phyloP scores from a whole-genome alignment of 2,329 filamentous ascomycete species.

The Colletotrichum orbiculare region DNA sequence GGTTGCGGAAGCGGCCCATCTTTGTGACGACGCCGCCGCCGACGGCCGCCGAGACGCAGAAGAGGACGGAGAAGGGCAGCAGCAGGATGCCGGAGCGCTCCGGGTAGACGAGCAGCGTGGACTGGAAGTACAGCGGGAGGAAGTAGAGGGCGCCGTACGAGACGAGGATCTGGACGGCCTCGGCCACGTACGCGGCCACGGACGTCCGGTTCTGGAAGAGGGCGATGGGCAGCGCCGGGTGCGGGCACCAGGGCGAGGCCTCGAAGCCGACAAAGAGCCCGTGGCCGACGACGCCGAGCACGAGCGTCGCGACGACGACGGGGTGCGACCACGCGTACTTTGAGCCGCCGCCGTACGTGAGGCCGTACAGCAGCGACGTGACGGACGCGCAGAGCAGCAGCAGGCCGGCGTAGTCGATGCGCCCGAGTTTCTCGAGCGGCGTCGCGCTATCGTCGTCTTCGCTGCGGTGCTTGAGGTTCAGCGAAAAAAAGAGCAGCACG shows the following conservation, averaged over 20 bases:
- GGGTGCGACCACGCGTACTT: conserved; percentile 77
- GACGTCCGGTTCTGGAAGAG: conserved; percentile 65
- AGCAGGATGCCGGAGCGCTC: conserved; percentile 46
- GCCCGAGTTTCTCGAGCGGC: background rate
- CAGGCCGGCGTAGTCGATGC: conserved; percentile 55
- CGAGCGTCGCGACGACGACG: conserved; percentile 45
- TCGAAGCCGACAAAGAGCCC: conserved; percentile 50
- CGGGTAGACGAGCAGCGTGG: conserved; percentile 47
- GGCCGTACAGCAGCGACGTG: conserved; percentile 46
- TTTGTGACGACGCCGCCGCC: conserved; percentile 45
- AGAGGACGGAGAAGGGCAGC: conserved; percentile 44
- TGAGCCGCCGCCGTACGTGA: conserved; percentile 60
- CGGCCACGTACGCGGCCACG: conserved; percentile 71
- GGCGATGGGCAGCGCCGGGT: conserved; percentile 54
- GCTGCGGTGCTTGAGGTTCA: no score
- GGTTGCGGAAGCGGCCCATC: conserved; percentile 46
- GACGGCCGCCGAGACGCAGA: conserved; percentile 43
- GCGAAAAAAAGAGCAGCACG: conserved; percentile 38
- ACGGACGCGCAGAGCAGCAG: conserved; percentile 45
- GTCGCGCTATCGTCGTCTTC: background rate
- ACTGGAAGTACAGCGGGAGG: conserved; percentile 59
- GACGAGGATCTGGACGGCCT: conserved; percentile 78
- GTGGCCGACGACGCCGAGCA: conserved; percentile 51
- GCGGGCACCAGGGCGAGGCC: conserved; percentile 36
- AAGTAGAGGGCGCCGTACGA: conserved; percentile 55